Percentiles rank a stretch among this genome's conserved stretches.
Evolutionary conservation across 495 filamentous ascomycete genomes (phyloP).

Genomic region (Cercophora scortea): DNA sequence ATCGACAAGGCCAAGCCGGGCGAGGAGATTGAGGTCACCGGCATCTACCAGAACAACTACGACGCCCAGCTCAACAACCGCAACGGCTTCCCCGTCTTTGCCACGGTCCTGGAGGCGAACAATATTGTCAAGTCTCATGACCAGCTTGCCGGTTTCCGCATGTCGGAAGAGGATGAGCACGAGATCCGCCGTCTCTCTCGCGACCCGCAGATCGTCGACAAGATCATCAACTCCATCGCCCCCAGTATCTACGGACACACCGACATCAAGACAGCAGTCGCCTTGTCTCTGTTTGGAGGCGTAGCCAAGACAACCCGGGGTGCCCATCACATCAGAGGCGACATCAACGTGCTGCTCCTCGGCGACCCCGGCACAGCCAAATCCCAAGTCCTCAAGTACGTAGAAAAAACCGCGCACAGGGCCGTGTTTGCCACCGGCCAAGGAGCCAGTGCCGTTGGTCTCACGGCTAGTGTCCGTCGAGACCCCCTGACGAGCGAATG

Average conservation of each 20-base stretch:
- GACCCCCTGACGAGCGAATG: slow-evolving; percentile 96
- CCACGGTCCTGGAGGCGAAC: slow-evolving; percentile 95
- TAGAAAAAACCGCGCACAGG: slow-evolving; percentile 94
- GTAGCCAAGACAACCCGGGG: slow-evolving; percentile 86
- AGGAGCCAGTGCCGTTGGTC: slow-evolving; percentile 93
- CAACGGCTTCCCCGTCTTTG: slow-evolving; percentile 98
- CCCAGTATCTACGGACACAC: slow-evolving; percentile 96
- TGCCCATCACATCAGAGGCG: slow-evolving; percentile 84
- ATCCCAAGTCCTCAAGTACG: slow-evolving; percentile 95
- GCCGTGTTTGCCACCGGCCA: slow-evolving; percentile 98
- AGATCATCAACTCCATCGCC: slow-evolving; percentile 88
- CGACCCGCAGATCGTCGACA: slow-evolving; percentile 90
- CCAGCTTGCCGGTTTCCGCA: slow-evolving; percentile 91
- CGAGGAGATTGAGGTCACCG: slow-evolving; percentile 95
- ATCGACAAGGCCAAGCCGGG: slow-evolving; percentile 97
- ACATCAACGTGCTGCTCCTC: slow-evolving; percentile 96
- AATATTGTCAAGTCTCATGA: slow-evolving; percentile 96
- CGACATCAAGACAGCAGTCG: slow-evolving; percentile 96
- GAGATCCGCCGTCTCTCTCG: slow-evolving; percentile 77
- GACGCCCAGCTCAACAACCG: slow-evolving; percentile 96
- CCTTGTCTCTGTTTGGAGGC: slow-evolving; percentile 90
- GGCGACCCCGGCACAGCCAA: slow-evolving; percentile 98
- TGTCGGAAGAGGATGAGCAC: slow-evolving; percentile 94
- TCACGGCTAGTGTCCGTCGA: slow-evolving; percentile 91
- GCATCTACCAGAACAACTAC: slow-evolving; percentile 97